Conservation (phyloP, 129 eudicot species). For the Apium graveolens region DNA sequence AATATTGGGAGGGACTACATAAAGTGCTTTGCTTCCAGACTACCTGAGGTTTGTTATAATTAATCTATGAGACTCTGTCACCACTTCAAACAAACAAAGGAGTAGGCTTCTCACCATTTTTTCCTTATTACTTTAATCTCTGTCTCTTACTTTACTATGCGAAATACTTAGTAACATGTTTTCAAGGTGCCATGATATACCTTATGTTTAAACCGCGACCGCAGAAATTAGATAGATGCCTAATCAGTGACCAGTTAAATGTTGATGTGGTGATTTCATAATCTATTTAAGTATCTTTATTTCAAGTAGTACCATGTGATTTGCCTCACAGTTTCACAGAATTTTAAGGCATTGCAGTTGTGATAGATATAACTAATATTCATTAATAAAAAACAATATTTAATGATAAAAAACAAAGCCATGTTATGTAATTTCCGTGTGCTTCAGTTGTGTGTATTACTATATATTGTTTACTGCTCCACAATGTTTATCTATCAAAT, state of each 20-base stretch:
- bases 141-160: constrained; percentile 11
- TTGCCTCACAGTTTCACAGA: background rate
- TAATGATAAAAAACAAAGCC: too few relatives aligned
- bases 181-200: constrained; percentile 17
- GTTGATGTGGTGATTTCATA: too few relatives aligned
- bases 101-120: constrained; percentile 17
- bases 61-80: background rate
- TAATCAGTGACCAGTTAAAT: background rate
- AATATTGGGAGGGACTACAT: constrained; percentile 91
- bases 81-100: background rate
- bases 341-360: background rate
- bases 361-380: too few relatives aligned
- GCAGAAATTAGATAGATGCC: background rate
- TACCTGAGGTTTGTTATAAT: constrained; percentile 86
- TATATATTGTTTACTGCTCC: background rate
- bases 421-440: background rate
- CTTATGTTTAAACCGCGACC: background rate
- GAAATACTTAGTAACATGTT: constrained; percentile 1
- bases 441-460: background rate
- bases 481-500: background rate
- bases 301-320: background rate
- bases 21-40: constrained; percentile 61
- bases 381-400: too few relatives aligned
- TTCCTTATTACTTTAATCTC: background rate
- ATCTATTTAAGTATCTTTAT: background rate